phyloP scores from a whole-genome alignment of 140 eudicot species.

The Oenanthe javanica region DNA sequence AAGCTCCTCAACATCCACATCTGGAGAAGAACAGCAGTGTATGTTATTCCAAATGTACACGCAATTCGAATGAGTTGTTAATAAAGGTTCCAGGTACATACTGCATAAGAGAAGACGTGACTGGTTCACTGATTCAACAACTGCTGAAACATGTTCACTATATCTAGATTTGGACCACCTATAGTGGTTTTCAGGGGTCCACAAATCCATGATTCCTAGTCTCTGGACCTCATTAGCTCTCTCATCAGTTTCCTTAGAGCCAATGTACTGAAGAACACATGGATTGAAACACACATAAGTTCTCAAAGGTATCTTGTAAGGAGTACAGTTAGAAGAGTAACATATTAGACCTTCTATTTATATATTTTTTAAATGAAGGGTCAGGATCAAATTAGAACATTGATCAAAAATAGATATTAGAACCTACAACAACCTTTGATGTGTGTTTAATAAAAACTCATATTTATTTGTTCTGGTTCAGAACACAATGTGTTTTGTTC shows the following conservation, averaged over 20 bases:
- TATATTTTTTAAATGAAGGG: not conserved
- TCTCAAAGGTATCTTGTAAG: not conserved
- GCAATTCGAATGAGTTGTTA: not conserved
- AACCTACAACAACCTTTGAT: not conserved
- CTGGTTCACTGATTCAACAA: conserved; percentile 55
- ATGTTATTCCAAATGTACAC: not conserved
- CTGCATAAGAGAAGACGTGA: conserved; percentile 69
- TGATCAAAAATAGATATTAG: not conserved
- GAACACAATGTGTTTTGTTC: not conserved
- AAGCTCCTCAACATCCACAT: conserved; percentile 65
- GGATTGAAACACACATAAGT: not conserved
- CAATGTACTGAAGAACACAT: conserved; percentile 50
- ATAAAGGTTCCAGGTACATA: conserved; percentile 25
- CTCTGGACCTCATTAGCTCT: conserved; percentile 60
- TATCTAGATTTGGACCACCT: conserved; percentile 79
- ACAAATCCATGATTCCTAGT: conserved; percentile 68
- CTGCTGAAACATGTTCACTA: conserved; percentile 77
- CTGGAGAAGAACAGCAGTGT: conserved; percentile 27
- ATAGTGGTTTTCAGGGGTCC: conserved; percentile 97
- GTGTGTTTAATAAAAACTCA: not conserved
- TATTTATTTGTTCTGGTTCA: not conserved
- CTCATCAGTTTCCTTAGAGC: conserved; percentile 70
- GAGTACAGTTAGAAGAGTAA: not conserved
- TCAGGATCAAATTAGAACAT: not conserved
- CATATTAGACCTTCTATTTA: not conserved